A percentile compares a stretch with the other conserved stretches of the same genome.
phyloP scores from a whole-genome alignment of 176 grass and related monocot genomes.

The barley (Hordeum vulgare) region MorexV3_pseudomolecules_assembly NC_058519.1:566166917-566167416 shows the following conservation, averaged over 20 bases:
- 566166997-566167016: neutral
- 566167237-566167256: neutral
- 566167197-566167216: neutral
- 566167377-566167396: too few relatives aligned
- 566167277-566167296: neutral
- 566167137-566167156: slow-evolving; percentile 4
- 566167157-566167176: neutral
- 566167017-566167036: slow-evolving; percentile 19
- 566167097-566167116: slow-evolving; percentile 27
- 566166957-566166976: slow-evolving; percentile 42
- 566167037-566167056: slow-evolving; percentile 30
- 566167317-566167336: neutral
- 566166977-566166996: slow-evolving; percentile 19
- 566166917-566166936: slow-evolving; percentile 13
- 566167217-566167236: neutral
- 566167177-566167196: neutral
- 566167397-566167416: too few relatives aligned
- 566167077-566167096: slow-evolving; percentile 27
- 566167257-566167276: neutral
- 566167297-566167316: neutral
- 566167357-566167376: too few relatives aligned
- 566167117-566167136: neutral
- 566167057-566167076: slow-evolving; percentile 15
- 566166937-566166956: neutral
- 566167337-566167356: neutral